phyloP scores from a whole-genome alignment of 805 yeast genomes.

The Kazachstania kunashirensis region DNA sequence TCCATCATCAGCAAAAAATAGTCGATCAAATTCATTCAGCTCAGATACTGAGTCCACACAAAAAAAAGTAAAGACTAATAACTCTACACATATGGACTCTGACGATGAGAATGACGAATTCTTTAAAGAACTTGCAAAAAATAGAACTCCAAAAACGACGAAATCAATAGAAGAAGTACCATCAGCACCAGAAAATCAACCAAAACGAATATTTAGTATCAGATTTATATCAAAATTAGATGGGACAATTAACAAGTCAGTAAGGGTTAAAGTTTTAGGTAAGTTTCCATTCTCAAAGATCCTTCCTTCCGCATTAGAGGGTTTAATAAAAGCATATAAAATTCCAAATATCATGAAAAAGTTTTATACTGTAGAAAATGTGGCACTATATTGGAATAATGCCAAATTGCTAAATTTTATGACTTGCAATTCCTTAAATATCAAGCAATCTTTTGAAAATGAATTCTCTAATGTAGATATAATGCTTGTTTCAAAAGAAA shows the following conservation, averaged over 20 bases:
- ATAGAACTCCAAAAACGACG: conserved; percentile 4
- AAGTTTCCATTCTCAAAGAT: conserved; percentile 19
- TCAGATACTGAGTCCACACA: not conserved
- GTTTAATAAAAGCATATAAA: conserved; percentile 16
- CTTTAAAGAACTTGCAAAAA: conserved; percentile 15
- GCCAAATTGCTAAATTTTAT: conserved; percentile 24
- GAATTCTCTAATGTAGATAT: conserved; percentile 21
- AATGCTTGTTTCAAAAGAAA: conserved; percentile 15
- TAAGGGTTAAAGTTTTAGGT: conserved; percentile 25
- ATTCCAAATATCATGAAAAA: conserved; percentile 11
- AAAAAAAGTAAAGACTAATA: not conserved
- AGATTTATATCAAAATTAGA: conserved; percentile 22
- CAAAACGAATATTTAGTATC: conserved; percentile 20
- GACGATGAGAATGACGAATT: conserved; percentile 23
- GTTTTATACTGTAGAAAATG: conserved; percentile 16
- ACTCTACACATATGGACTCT: not conserved
- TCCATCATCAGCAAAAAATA: not conserved
- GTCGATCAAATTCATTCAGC: not conserved
- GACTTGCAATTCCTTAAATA: conserved; percentile 25
- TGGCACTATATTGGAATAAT: conserved; percentile 22
- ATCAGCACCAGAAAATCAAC: not conserved
- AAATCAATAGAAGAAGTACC: not conserved
- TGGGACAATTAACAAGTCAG: conserved; percentile 19
- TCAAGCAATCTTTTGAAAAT: conserved; percentile 16
- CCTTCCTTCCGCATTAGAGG: conserved; percentile 21